Evolutionary conservation across 2,329 filamentous ascomycete species (phyloP).

Genomic region (Keithomyces neogunnii): DNA sequence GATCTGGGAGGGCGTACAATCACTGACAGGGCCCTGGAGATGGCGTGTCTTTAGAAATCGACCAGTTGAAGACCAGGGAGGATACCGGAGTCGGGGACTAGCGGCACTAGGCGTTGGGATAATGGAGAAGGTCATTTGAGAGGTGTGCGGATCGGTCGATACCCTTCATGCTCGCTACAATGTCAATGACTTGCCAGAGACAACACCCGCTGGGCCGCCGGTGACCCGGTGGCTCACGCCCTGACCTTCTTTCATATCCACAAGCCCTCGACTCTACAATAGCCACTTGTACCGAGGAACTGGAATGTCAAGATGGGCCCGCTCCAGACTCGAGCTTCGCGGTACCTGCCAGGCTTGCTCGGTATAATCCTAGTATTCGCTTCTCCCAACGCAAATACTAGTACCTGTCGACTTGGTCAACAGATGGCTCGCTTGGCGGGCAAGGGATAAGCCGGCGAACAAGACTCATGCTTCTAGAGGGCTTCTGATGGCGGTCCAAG

Average conservation of each 20-base stretch:
- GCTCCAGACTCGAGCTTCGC: neutral
- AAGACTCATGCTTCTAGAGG: slow-evolving; percentile 5
- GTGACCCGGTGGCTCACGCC: neutral
- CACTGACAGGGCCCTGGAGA: neutral
- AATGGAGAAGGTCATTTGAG: neutral
- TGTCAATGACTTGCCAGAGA: neutral
- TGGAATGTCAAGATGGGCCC: neutral
- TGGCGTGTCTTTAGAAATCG: neutral
- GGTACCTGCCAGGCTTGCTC: too few relatives aligned
- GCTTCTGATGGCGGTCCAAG: slow-evolving; percentile 4
- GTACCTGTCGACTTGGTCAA: neutral
- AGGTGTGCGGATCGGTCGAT: neutral
- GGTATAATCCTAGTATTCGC: neutral
- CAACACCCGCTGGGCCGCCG: neutral
- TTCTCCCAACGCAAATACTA: neutral
- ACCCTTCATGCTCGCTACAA: neutral
- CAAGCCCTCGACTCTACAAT: too few relatives aligned
- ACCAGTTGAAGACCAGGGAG: neutral
- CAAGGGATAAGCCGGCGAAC: neutral
- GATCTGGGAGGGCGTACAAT: neutral
- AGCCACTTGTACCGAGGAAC: neutral
- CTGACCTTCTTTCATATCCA: neutral
- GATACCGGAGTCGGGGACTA: neutral
- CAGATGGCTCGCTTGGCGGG: neutral
- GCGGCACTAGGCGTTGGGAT: neutral